Conservation (phyloP, 1,139 yeast genomes). For the Hansenula sp. region DNA sequence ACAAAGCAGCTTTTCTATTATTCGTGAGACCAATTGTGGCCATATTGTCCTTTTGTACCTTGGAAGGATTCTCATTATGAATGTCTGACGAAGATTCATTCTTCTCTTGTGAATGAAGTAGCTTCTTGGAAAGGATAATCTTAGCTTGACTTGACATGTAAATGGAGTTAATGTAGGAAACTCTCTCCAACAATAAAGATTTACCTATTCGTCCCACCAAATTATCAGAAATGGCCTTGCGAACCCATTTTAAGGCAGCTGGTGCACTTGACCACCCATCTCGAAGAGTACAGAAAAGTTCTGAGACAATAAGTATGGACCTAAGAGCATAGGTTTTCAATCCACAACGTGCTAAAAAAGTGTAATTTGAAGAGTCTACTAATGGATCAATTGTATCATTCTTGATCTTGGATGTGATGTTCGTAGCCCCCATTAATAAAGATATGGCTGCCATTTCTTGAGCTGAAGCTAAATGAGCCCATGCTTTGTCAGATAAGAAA, state of each 20-base stretch:
- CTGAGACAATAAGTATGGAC: slow-evolving; percentile 31
- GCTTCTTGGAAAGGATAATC: slow-evolving; percentile 13
- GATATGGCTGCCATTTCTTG: slow-evolving; percentile 87
- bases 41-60: slow-evolving; percentile 32
- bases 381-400: slow-evolving; percentile 57
- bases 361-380: slow-evolving; percentile 38
- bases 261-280: slow-evolving; percentile 37
- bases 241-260: slow-evolving; percentile 32
- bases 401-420: slow-evolving; percentile 55
- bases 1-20: slow-evolving; percentile 69
- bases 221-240: slow-evolving; percentile 30
- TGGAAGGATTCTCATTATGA: slow-evolving; percentile 30
- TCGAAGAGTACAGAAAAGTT: slow-evolving; percentile 31
- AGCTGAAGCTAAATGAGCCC: slow-evolving; percentile 77
- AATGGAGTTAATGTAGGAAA: slow-evolving; percentile 37
- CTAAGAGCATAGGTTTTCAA: slow-evolving; percentile 34
- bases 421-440: slow-evolving; percentile 62
- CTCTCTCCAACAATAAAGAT: slow-evolving; percentile 44
- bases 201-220: slow-evolving; percentile 30
- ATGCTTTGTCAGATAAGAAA: slow-evolving; percentile 72
- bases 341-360: slow-evolving; percentile 25
- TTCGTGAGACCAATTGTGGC: slow-evolving; percentile 53
- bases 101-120: slow-evolving; percentile 7
- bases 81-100: slow-evolving; percentile 7
- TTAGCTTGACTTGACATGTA: slow-evolving; percentile 29